These are phyloP conservation scores for Pichia sp. DNA, from an alignment of 1,139 yeast genomes.

Conservation along the genomic window DNA sequence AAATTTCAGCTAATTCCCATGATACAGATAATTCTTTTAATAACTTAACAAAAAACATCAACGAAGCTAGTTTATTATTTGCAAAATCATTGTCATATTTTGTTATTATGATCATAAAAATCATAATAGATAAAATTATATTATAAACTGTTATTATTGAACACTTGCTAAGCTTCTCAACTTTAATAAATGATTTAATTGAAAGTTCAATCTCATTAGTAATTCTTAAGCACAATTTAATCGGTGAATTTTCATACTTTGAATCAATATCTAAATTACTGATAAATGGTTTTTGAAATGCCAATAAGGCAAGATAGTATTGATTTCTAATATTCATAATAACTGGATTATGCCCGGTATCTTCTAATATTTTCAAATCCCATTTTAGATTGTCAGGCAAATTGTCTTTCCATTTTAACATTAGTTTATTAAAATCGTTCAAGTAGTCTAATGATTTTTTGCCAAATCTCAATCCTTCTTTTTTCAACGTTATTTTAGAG, in stretches of 20 bases:
- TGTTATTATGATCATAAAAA: background rate
- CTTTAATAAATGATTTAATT: background rate
- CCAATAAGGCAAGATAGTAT: slow-evolving; percentile 5
- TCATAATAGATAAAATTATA: slow-evolving; percentile 1
- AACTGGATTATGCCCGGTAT: slow-evolving; percentile 5
- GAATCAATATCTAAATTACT: background rate
- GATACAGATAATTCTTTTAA: slow-evolving; percentile 1
- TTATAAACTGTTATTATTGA: slow-evolving; percentile 4
- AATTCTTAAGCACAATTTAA: background rate
- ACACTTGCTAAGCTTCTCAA: background rate
- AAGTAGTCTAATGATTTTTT: slow-evolving; percentile 2
- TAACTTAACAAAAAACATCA: background rate
- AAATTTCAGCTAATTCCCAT: slow-evolving; percentile 4
- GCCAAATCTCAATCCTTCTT: background rate
- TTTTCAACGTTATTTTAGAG: background rate
- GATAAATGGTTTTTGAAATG: slow-evolving; percentile 6
- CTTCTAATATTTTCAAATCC: slow-evolving; percentile 3
- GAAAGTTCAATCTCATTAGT: slow-evolving; percentile 6
- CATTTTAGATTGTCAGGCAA: slow-evolving; percentile 2
- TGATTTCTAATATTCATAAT: slow-evolving; percentile 8
- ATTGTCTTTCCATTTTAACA: slow-evolving; percentile 7
- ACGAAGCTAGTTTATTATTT: background rate
- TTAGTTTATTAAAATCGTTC: background rate
- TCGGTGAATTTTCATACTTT: background rate
- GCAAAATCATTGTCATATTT: background rate